Conservation (phyloP, 2,329 filamentous ascomycete genomes). For the Tolypocladium tropicale region DNA sequence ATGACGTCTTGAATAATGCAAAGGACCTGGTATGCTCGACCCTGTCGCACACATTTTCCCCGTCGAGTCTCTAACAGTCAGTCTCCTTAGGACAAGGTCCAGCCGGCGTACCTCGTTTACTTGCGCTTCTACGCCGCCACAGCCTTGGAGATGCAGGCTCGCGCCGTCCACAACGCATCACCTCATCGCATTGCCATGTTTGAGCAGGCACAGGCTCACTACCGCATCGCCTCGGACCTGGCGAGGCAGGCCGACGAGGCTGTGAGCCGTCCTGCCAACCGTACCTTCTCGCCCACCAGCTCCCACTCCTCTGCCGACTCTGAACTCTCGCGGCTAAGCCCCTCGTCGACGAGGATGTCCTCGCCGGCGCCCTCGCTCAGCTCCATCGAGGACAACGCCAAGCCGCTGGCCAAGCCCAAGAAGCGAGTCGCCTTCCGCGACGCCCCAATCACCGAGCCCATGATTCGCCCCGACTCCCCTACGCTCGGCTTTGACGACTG, state of each 20-base stretch:
- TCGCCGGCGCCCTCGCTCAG: slow-evolving; percentile 33
- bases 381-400: slow-evolving; percentile 6
- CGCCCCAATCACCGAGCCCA: slow-evolving; percentile 28
- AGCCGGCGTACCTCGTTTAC: slow-evolving; percentile 46
- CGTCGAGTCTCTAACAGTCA: slow-evolving; percentile 2
- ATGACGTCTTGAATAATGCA: slow-evolving; percentile 39
- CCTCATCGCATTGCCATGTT: slow-evolving; percentile 37
- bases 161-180: slow-evolving; percentile 33
- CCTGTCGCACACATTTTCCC: neutral
- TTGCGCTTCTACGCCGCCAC: slow-evolving; percentile 52
- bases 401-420: slow-evolving; percentile 18
- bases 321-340: slow-evolving; percentile 31
- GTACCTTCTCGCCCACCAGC: slow-evolving; percentile 27
- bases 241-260: slow-evolving; percentile 34
- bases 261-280: slow-evolving; percentile 26
- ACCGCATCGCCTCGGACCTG: slow-evolving; percentile 35
- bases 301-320: slow-evolving; percentile 37
- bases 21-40: slow-evolving; percentile 30
- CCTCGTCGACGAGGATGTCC: slow-evolving; percentile 32
- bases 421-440: slow-evolving; percentile 29
- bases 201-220: slow-evolving; percentile 40
- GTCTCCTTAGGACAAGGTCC: slow-evolving; percentile 25
- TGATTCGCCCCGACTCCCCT: slow-evolving; percentile 48
- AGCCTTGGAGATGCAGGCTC: slow-evolving; percentile 47
- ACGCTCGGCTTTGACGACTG: slow-evolving; percentile 45